Evolutionary conservation across 192 early-diverging fungal species (phyloP).

Genomic region (Haplosporangium gracile): DNA sequence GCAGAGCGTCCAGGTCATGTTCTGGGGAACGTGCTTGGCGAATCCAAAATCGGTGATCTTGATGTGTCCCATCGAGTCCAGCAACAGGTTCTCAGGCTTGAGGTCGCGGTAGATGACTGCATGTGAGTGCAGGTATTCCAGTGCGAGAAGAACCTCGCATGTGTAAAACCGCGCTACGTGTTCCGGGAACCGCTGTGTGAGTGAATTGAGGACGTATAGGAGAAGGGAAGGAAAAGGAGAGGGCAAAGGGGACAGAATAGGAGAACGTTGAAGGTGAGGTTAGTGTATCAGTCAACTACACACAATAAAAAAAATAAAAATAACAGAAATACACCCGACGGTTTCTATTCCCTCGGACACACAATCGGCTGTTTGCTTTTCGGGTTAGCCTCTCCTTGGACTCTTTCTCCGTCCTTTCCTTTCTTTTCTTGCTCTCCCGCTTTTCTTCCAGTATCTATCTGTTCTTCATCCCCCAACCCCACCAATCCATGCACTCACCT

Average conservation of each 20-base stretch:
- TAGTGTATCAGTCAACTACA: not conserved
- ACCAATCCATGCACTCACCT: not conserved
- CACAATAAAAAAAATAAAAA: not conserved
- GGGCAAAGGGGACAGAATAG: not conserved
- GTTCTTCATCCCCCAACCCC: not conserved
- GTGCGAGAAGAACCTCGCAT: conserved; percentile 88
- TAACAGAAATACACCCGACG: not conserved
- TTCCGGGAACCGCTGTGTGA: conserved; percentile 80
- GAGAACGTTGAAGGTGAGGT: not conserved
- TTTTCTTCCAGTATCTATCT: no score
- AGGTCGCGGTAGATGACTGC: conserved; percentile 94
- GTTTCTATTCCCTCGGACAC: not conserved
- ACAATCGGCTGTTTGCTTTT: no score
- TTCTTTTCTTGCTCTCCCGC: not conserved
- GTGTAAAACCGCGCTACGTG: conserved; percentile 92
- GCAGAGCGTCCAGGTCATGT: conserved; percentile 89
- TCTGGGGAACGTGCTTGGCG: conserved; percentile 81
- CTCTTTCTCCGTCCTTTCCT: not conserved
- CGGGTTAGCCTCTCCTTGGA: not conserved
- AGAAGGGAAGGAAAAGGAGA: no score
- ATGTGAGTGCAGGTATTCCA: conserved; percentile 89
- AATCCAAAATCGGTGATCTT: conserved; percentile 94
- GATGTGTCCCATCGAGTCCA: conserved; percentile 82
- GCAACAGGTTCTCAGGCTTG: conserved; percentile 90
- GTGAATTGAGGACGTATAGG: not conserved